phyloP scores from a whole-genome alignment of 2,329 filamentous ascomycete species.

The Aspergillus costaricaensis region DNA sequence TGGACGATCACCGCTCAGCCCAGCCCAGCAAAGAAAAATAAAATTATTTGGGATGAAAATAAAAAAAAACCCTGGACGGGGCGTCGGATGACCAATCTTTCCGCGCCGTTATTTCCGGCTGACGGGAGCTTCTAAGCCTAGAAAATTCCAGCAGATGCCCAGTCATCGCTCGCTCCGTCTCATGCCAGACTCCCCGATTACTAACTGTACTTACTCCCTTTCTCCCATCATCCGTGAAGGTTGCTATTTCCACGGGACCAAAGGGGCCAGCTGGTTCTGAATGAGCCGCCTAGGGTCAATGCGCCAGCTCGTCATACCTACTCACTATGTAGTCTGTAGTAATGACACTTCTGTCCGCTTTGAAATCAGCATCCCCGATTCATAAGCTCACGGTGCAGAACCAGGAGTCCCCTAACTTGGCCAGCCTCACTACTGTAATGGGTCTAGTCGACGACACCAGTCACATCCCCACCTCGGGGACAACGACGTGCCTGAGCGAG shows the following conservation, averaged over 20 bases:
- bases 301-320: not conserved
- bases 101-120: slow-evolving; percentile 19
- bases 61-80: slow-evolving; percentile 5
- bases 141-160: slow-evolving; percentile 15
- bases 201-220: not conserved
- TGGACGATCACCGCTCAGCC: slow-evolving; percentile 10
- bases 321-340: no score
- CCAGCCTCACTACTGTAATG: not conserved
- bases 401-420: not conserved
- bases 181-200: not conserved
- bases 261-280: not conserved
- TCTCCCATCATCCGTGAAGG: not conserved
- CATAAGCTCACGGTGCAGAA: not conserved
- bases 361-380: not conserved
- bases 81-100: slow-evolving; percentile 25
- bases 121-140: not conserved
- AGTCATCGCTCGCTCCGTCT: not conserved
- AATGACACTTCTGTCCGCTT: not conserved
- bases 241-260: slow-evolving; percentile 2
- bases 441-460: not conserved
- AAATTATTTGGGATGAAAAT: not conserved
- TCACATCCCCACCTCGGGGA: not conserved
- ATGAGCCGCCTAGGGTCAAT: not conserved
- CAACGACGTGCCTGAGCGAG: not conserved
- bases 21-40: not conserved